Evolutionary conservation across 2,329 filamentous ascomycete genomes (phyloP).

Genomic region (Penicillium expansum): DNA sequence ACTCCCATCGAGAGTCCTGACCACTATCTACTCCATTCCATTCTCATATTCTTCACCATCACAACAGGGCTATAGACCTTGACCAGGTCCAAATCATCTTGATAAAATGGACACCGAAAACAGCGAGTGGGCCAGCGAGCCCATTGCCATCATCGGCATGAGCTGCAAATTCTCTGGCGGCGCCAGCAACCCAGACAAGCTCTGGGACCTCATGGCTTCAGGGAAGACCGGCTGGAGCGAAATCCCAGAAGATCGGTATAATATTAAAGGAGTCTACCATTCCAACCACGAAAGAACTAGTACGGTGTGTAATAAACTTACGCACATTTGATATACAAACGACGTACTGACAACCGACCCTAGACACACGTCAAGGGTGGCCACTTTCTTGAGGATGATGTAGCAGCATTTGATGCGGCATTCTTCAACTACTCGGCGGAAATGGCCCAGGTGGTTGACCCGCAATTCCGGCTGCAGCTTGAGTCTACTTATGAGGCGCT

Average conservation of each 20-base stretch:
- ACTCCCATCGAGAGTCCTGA: too few relatives aligned
- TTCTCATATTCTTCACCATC: too few relatives aligned
- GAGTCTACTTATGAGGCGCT: not conserved
- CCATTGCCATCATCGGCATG: slow-evolving; percentile 15
- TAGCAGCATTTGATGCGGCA: not conserved
- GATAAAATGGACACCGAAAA: not conserved
- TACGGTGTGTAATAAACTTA: too few relatives aligned
- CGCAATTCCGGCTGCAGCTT: not conserved
- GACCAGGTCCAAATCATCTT: too few relatives aligned
- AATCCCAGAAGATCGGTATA: not conserved
- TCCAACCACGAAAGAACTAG: not conserved
- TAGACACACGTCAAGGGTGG: not conserved
- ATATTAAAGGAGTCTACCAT: not conserved
- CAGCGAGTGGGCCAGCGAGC: not conserved
- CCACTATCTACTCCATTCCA: too few relatives aligned
- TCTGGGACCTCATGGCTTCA: slow-evolving; percentile 8
- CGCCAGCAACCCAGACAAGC: not conserved
- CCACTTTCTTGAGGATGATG: not conserved
- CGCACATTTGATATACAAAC: too few relatives aligned
- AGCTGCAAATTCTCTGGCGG: slow-evolving; percentile 8
- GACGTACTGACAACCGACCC: not conserved
- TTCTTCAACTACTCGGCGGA: not conserved
- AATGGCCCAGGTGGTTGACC: not conserved
- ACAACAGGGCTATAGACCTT: too few relatives aligned
- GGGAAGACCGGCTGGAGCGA: not conserved